phyloP scores from a whole-genome alignment of 257 asterid genomes.

The Solanum rostratum region DNA sequence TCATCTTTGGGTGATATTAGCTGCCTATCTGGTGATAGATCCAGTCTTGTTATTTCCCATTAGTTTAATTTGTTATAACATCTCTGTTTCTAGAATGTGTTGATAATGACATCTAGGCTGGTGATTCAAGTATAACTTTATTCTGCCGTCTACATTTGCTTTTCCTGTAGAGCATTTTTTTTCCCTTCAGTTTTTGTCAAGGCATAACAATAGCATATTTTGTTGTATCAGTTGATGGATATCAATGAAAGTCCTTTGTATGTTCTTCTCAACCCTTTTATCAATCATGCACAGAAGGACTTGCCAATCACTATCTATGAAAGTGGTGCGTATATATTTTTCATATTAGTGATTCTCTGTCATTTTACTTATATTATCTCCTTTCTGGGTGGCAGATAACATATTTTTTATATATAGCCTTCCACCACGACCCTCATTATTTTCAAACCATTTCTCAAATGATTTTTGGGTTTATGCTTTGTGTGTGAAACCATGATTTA shows the following conservation, averaged over 20 bases:
- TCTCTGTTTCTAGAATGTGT: neutral
- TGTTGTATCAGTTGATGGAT: slow-evolving; percentile 71
- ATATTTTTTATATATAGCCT: neutral
- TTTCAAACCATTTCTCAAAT: neutral
- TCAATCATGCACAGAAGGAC: slow-evolving; percentile 87
- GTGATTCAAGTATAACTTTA: neutral
- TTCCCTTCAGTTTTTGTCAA: neutral
- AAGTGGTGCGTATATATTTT: slow-evolving; percentile 54
- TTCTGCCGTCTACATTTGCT: neutral
- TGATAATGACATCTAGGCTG: neutral
- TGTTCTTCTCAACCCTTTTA: slow-evolving; percentile 85
- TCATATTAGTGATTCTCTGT: neutral
- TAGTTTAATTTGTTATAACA: neutral
- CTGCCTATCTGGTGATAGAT: neutral
- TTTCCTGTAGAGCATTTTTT: neutral
- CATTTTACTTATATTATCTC: neutral
- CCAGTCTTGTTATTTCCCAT: neutral
- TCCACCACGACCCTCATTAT: neutral
- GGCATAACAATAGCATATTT: neutral
- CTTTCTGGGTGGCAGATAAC: neutral
- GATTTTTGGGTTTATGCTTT: neutral
- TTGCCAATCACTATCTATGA: slow-evolving; percentile 81
- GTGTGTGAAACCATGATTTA: neutral
- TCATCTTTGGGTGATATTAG: neutral
- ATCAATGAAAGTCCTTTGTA: slow-evolving; percentile 91